A percentile compares a stretch with the other conserved stretches of the same genome.
Evolutionary conservation across 2,329 filamentous ascomycete species (phyloP).

Genomic region (Fusarium citri): DNA sequence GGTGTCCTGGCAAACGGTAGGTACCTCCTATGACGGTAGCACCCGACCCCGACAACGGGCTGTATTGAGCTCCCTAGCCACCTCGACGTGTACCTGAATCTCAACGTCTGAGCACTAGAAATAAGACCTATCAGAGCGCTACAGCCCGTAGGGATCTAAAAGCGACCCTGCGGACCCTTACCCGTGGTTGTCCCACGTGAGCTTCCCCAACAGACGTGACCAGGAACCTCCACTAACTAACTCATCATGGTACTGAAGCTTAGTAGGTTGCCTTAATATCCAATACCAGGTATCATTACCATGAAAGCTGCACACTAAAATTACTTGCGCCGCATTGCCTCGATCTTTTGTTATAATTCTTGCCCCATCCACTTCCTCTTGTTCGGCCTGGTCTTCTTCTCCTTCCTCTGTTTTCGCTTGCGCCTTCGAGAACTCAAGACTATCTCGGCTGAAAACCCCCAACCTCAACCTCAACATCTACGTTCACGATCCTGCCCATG

Average conservation of each 20-base stretch:
- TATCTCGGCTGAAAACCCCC: too few relatives aligned
- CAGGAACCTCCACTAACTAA: too few relatives aligned
- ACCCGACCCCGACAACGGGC: background rate
- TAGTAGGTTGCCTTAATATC: too few relatives aligned
- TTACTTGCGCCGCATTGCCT: conserved; percentile 7
- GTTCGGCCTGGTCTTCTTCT: background rate
- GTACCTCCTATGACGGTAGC: conserved; percentile 12
- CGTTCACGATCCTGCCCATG: conserved; percentile 32
- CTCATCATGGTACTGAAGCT: too few relatives aligned
- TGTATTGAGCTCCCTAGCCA: too few relatives aligned
- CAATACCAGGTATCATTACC: background rate
- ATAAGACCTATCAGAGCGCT: conserved; percentile 2
- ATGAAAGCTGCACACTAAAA: background rate
- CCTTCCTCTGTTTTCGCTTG: background rate
- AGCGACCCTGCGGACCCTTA: conserved; percentile 25
- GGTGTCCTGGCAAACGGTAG: conserved; percentile 10
- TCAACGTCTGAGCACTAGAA: background rate
- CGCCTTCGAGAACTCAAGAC: background rate
- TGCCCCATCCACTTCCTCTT: background rate
- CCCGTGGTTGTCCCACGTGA: conserved; percentile 42
- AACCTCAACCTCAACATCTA: background rate
- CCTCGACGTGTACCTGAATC: conserved; percentile 11
- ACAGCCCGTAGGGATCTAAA: background rate
- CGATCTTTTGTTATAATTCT: conserved; percentile 1
- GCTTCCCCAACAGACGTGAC: conserved; percentile 42